phyloP scores from a whole-genome alignment of 805 yeast genomes.

The Millerozyma miso region DNA sequence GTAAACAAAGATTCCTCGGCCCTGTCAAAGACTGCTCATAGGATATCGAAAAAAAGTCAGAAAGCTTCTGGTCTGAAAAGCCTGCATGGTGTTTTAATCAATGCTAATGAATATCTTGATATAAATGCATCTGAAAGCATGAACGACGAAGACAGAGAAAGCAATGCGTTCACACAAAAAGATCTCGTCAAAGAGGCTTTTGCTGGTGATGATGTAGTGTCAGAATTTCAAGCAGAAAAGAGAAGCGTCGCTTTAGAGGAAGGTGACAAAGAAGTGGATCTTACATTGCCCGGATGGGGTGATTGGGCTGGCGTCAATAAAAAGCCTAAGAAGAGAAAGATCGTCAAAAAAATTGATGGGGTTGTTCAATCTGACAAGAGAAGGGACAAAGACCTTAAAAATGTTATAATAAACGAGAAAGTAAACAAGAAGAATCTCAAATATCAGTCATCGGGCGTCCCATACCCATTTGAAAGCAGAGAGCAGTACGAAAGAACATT shows the following conservation, averaged over 20 bases:
- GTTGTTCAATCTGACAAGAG: slow-evolving; percentile 68
- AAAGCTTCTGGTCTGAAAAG: slow-evolving; percentile 17
- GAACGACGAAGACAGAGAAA: slow-evolving; percentile 33
- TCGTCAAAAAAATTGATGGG: slow-evolving; percentile 72
- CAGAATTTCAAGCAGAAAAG: slow-evolving; percentile 78
- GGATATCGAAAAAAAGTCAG: slow-evolving; percentile 34
- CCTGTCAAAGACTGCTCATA: slow-evolving; percentile 36
- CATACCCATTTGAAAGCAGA: slow-evolving; percentile 87
- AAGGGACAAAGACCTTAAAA: slow-evolving; percentile 67
- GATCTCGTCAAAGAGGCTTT: slow-evolving; percentile 87
- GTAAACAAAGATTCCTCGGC: slow-evolving; percentile 36
- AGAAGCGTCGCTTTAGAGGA: slow-evolving; percentile 62
- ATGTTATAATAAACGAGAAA: slow-evolving; percentile 86
- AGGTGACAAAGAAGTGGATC: slow-evolving; percentile 81
- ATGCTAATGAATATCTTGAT: slow-evolving; percentile 45
- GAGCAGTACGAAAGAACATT: slow-evolving; percentile 94
- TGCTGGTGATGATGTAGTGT: slow-evolving; percentile 93
- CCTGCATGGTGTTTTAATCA: slow-evolving; percentile 5
- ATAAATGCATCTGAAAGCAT: slow-evolving; percentile 31
- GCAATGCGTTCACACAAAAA: slow-evolving; percentile 66
- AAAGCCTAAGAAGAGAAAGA: slow-evolving; percentile 49
- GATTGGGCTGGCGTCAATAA: slow-evolving; percentile 79
- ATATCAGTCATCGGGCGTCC: slow-evolving; percentile 86
- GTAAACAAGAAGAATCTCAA: slow-evolving; percentile 79
- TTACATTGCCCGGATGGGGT: slow-evolving; percentile 96